Conservation (phyloP, 2,329 filamentous ascomycete genomes). For the Epichloe amarillans region DNA sequence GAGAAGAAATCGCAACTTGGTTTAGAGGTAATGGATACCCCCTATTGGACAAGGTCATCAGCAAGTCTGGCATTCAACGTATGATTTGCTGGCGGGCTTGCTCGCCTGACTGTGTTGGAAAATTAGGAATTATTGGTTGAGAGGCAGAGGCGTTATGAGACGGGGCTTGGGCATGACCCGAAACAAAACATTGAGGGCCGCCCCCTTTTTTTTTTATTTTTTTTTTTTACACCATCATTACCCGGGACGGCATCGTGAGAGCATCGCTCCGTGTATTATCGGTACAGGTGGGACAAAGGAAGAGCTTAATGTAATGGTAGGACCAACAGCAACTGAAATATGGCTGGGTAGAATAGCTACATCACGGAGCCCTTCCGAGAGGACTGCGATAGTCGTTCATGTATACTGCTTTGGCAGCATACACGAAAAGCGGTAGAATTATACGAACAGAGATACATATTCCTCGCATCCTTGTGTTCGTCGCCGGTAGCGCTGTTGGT, state of each 20-base stretch:
- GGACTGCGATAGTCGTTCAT: background rate
- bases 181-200: background rate
- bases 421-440: background rate
- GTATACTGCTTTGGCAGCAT: background rate
- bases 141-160: slow-evolving; percentile 1
- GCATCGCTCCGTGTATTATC: background rate
- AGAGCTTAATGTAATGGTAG: background rate
- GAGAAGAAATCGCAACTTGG: slow-evolving; percentile 32
- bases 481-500: background rate
- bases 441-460: background rate
- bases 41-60: background rate
- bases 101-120: background rate
- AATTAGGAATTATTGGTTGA: background rate
- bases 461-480: too few relatives aligned
- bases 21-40: slow-evolving; percentile 26
- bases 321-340: background rate
- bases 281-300: background rate
- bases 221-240: background rate
- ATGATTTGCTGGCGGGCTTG: background rate
- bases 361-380: background rate
- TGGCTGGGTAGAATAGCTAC: background rate
- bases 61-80: background rate
- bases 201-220: background rate
- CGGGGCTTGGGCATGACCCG: background rate
- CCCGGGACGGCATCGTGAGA: background rate